Evolutionary conservation across 2,329 filamentous ascomycete genomes (phyloP), one percentile per base, ranked within the genome.

Genomic region (Calonectria honghensis): DNA sequence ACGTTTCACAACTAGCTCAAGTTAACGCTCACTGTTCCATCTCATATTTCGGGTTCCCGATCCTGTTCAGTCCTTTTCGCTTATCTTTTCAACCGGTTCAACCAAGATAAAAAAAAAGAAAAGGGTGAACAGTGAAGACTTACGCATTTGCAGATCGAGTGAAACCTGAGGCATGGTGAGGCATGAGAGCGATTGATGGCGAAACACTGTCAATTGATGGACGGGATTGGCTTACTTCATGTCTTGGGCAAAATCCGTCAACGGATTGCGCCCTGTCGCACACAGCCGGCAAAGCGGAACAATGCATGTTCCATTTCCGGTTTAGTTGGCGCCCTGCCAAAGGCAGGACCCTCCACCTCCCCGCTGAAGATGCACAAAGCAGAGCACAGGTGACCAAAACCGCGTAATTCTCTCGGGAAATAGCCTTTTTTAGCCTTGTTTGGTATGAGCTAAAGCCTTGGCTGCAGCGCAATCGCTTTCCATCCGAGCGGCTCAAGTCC

Each of bases 121-220:
- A 37, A 45, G 35, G 24, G 24, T 2, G 5, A 5, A n/a, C n/a
- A 35, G 20, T 18, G 14, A 64, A 35, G 61, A 66, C 77, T 70
- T 57, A 78, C 77, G 77, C 77, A 67, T 77, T 78, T 6, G 77
- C 59, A 20, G 77, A 77, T 14, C 77, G 77, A 14, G 75, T 72
- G n/a, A 76, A 72, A 16, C 52, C 59, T 31, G 72, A 63, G 6
- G 68, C 45, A 59, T 57, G 52, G 59, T 45, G 52, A 48, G 67
- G 67, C 67, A 69, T 69, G 48, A 52, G 52, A 61, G 20, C 29
- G 39, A 61, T 69, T 37, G 39, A 45, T 24, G n/a, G n/a, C 27
- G 29, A 61, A 37, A 32, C 52, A n/a, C 29, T 39, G 39, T 35
- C 18, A 41, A 35, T 48, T 41, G 66, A 45, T 31, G 51, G 32